A percentile compares a stretch with the other conserved stretches of the same genome.
Evolutionary conservation across 1,284 basidiomycete species (phyloP).

Genomic region (Papiliotrema flavescens): DNA sequence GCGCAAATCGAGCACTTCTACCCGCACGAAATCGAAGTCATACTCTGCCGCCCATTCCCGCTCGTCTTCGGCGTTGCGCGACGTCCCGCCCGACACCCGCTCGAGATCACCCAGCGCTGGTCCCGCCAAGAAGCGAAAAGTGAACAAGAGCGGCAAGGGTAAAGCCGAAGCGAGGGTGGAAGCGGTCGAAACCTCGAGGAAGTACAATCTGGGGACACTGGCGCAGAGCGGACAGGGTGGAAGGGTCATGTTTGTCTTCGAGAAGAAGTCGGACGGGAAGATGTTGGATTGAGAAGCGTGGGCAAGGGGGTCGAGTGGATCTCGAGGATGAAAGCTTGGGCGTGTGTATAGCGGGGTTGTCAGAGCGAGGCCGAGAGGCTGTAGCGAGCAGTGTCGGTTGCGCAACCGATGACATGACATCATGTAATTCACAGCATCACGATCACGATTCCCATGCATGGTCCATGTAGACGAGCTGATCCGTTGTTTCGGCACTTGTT

Average conservation of each 20-base stretch:
- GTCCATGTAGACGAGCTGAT: too few species aligned
- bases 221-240: slow-evolving; percentile 32
- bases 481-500: too few species aligned
- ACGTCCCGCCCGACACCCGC: too few species aligned
- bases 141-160: background rate
- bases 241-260: slow-evolving; percentile 45
- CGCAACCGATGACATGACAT: too few species aligned
- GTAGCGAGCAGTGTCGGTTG: too few species aligned
- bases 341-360: too few species aligned
- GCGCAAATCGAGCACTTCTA: background rate
- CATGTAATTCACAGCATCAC: too few species aligned
- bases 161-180: background rate
- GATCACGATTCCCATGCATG: too few species aligned
- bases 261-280: slow-evolving; percentile 36
- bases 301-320: background rate
- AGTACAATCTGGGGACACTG: slow-evolving; percentile 9
- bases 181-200: background rate
- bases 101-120: too few species aligned
- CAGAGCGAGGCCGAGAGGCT: too few species aligned
- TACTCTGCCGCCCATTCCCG: background rate
- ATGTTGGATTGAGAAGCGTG: background rate
- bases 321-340: too few species aligned
- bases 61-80: background rate
- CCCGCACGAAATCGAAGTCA: background rate
- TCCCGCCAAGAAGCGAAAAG: background rate